phyloP scores from a whole-genome alignment of 176 grass and related monocot species.

The Pontederia crassipes region DNA sequence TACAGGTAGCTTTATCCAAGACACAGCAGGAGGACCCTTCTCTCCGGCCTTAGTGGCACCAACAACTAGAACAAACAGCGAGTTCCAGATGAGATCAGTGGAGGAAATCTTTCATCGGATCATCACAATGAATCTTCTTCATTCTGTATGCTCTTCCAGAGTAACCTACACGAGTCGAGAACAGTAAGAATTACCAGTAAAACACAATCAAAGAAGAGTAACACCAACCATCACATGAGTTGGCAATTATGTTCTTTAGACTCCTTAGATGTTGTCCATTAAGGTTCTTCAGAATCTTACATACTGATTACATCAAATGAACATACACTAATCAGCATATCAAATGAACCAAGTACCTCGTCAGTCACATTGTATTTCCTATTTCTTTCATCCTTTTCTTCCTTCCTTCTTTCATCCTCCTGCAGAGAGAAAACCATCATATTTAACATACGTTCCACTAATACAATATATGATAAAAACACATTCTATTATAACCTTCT shows the following conservation, averaged over 20 bases:
- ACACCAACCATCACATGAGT: neutral
- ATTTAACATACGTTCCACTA: conserved; percentile 16
- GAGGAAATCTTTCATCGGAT: conserved; percentile 89
- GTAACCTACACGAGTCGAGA: conserved; percentile 35
- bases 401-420: conserved; percentile 74
- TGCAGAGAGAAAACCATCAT: conserved; percentile 22
- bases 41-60: too few relatives aligned
- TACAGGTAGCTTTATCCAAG: too few relatives aligned
- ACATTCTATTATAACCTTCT: conserved; percentile 46
- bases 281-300: too few relatives aligned
- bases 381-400: conserved; percentile 85
- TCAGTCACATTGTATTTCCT: conserved; percentile 91
- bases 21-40: too few relatives aligned
- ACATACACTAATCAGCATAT: too few relatives aligned
- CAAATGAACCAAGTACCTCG: conserved; percentile 21
- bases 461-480: neutral
- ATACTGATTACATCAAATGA: too few relatives aligned
- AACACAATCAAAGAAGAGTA: conserved; percentile 1
- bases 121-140: conserved; percentile 67
- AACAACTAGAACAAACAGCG: neutral
- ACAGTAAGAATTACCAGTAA: neutral
- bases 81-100: neutral
- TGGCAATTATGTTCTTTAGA: too few relatives aligned
- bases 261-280: too few relatives aligned
- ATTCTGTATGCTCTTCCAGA: conserved; percentile 82